phyloP scores from a whole-genome alignment of 805 yeast species.

The Wickerhamiella galacta region DNA sequence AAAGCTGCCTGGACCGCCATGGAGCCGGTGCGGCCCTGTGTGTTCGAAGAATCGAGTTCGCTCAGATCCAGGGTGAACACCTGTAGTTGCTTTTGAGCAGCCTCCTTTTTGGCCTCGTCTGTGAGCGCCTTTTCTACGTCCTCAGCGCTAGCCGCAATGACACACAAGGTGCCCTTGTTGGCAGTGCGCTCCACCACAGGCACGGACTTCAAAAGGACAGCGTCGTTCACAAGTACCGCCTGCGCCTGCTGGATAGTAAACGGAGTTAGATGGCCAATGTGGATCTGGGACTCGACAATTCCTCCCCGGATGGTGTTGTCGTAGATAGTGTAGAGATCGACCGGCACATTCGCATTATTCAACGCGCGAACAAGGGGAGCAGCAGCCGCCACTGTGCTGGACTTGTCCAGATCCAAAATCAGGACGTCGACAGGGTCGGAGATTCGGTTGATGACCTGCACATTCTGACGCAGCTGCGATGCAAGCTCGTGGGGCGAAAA shows the following conservation, averaged over 20 bases:
- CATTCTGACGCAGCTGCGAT: no score
- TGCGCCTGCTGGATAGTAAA: slow-evolving; percentile 40
- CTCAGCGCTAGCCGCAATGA: slow-evolving; percentile 25
- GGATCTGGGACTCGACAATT: slow-evolving; percentile 42
- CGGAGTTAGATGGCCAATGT: slow-evolving; percentile 28
- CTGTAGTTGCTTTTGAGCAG: slow-evolving; percentile 36
- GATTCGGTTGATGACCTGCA: no score
- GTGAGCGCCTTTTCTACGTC: slow-evolving; percentile 41
- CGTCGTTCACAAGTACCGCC: slow-evolving; percentile 45
- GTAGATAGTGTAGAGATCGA: slow-evolving; percentile 40
- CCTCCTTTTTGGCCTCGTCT: slow-evolving; percentile 31
- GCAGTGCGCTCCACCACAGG: slow-evolving; percentile 48
- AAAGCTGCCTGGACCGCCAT: slow-evolving; percentile 67
- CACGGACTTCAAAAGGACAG: slow-evolving; percentile 35
- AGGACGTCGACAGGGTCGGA: no score
- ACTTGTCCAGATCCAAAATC: slow-evolving; percentile 13
- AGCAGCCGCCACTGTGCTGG: slow-evolving; percentile 10
- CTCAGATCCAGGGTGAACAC: slow-evolving; percentile 46
- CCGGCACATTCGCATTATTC: slow-evolving; percentile 26
- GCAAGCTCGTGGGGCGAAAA: slow-evolving; percentile 7
- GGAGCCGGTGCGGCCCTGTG: slow-evolving; percentile 56
- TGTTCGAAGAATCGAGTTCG: slow-evolving; percentile 38
- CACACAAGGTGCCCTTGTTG: slow-evolving; percentile 37
- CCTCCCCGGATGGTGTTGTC: slow-evolving; percentile 69
- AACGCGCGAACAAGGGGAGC: slow-evolving; percentile 11